phyloP scores from a whole-genome alignment of 2,329 filamentous ascomycete genomes.

The Penicillium sclerotiorum region DNA sequence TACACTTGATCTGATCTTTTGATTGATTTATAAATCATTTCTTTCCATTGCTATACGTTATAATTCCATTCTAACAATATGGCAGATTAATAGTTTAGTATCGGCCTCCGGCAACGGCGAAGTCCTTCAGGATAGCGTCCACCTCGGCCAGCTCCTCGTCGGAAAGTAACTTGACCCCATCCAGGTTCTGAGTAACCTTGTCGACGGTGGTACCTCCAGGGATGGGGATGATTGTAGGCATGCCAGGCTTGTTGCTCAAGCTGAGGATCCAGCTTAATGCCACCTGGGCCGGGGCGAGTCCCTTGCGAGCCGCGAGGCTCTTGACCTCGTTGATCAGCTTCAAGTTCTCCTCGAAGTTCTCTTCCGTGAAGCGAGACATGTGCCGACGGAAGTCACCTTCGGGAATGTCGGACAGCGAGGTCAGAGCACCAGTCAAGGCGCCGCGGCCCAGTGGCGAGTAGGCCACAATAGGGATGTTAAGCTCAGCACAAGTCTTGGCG shows the following conservation, averaged over 20 bases:
- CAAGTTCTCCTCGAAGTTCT: slow-evolving; percentile 54
- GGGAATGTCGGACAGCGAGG: slow-evolving; percentile 49
- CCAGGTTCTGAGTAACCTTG: slow-evolving; percentile 40
- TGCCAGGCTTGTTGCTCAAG: slow-evolving; percentile 45
- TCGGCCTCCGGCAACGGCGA: slow-evolving; percentile 39
- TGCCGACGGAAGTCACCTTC: slow-evolving; percentile 48
- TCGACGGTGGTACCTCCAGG: slow-evolving; percentile 40
- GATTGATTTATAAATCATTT: slow-evolving; percentile 3
- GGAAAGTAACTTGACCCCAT: slow-evolving; percentile 31
- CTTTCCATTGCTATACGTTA: slow-evolving; percentile 5
- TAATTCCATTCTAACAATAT: slow-evolving; percentile 21
- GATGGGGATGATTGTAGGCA: slow-evolving; percentile 46
- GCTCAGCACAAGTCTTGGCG: slow-evolving; percentile 57
- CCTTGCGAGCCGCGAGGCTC: slow-evolving; percentile 49
- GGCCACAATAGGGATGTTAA: slow-evolving; percentile 60
- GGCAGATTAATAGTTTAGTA: slow-evolving; percentile 22
- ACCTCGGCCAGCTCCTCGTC: slow-evolving; percentile 52
- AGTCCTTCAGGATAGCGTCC: slow-evolving; percentile 53
- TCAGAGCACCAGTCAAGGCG: slow-evolving; percentile 56
- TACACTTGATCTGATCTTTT: slow-evolving; percentile 50
- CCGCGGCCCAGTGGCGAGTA: slow-evolving; percentile 64
- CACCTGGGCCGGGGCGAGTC: slow-evolving; percentile 49
- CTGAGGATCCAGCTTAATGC: slow-evolving; percentile 54
- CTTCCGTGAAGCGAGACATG: slow-evolving; percentile 55
- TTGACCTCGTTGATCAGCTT: slow-evolving; percentile 51